phyloP scores from a whole-genome alignment of 148 eudicot genomes.

The Rhododendron simsii region DNA sequence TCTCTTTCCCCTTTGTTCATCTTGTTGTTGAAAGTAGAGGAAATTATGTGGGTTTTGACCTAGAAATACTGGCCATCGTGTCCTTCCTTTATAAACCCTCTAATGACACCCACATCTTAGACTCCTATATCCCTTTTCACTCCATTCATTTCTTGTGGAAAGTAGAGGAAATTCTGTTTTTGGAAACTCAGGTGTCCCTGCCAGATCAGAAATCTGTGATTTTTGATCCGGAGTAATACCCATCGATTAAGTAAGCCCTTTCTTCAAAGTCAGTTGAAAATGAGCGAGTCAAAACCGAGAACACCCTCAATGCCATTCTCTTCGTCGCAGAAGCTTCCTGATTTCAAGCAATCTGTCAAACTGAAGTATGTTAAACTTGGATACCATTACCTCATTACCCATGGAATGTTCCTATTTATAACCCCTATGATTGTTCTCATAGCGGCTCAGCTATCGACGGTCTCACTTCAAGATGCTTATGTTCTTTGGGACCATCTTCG shows the following conservation, averaged over 20 bases:
- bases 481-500: slow-evolving; percentile 46
- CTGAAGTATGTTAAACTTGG: slow-evolving; percentile 58
- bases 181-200: background rate
- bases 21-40: background rate
- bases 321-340: slow-evolving; percentile 40
- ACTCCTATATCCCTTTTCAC: background rate
- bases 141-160: background rate
- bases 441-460: slow-evolving; percentile 45
- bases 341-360: slow-evolving; percentile 46
- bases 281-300: slow-evolving; percentile 29
- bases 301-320: slow-evolving; percentile 24
- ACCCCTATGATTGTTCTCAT: slow-evolving; percentile 33
- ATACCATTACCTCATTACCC: slow-evolving; percentile 53
- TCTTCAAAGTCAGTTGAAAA: slow-evolving; percentile 7
- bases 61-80: background rate
- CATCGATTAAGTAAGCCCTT: background rate
- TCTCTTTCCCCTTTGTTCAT: background rate
- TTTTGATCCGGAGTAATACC: background rate
- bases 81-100: background rate
- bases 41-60: background rate
- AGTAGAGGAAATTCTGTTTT: background rate
- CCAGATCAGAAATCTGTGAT: background rate
- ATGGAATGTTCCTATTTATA: slow-evolving; percentile 42
- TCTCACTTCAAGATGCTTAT: slow-evolving; percentile 30
- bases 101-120: background rate